Evolutionary conservation across 192 early-diverging fungal species (phyloP).

Genomic region (Backusella tuberculispora): DNA sequence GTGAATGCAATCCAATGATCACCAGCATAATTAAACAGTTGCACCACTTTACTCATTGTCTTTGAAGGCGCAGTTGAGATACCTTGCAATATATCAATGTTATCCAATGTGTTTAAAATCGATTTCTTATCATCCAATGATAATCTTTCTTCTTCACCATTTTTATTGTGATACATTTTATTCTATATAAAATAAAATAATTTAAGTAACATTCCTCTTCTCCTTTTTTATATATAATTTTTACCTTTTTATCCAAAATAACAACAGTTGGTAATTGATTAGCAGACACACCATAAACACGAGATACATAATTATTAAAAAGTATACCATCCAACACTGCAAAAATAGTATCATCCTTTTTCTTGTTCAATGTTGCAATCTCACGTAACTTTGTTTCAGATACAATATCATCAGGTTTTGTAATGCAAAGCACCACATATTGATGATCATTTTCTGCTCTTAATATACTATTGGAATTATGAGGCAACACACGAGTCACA

Average conservation of each 20-base stretch:
- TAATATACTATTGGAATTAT: slow-evolving; percentile 73
- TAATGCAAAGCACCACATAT: slow-evolving; percentile 66
- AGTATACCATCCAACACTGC: slow-evolving; percentile 64
- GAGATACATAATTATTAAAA: slow-evolving; percentile 62
- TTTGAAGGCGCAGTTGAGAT: slow-evolving; percentile 11
- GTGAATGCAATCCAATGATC: slow-evolving; percentile 14
- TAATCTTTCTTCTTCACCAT: background rate
- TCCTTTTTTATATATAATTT: background rate
- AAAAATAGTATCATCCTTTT: slow-evolving; percentile 51
- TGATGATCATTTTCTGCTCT: slow-evolving; percentile 51
- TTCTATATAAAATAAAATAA: background rate
- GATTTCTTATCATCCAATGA: background rate
- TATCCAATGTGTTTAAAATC: background rate
- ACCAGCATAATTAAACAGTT: slow-evolving; percentile 6
- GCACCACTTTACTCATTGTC: background rate
- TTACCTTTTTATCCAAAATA: slow-evolving; percentile 31
- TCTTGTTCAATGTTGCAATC: slow-evolving; percentile 41
- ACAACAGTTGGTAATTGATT: slow-evolving; percentile 27
- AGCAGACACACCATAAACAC: slow-evolving; percentile 48
- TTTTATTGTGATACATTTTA: slow-evolving; percentile 1
- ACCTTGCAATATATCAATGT: background rate
- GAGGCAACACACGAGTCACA: slow-evolving; percentile 63
- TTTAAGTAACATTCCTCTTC: too few species aligned
- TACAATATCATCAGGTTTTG: slow-evolving; percentile 50
- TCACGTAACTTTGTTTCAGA: slow-evolving; percentile 26